Percentiles rank a stretch among this genome's conserved stretches.
Conservation (phyloP, 2,329 filamentous ascomycete genomes). For the Aureobasidium sp. region DNA sequence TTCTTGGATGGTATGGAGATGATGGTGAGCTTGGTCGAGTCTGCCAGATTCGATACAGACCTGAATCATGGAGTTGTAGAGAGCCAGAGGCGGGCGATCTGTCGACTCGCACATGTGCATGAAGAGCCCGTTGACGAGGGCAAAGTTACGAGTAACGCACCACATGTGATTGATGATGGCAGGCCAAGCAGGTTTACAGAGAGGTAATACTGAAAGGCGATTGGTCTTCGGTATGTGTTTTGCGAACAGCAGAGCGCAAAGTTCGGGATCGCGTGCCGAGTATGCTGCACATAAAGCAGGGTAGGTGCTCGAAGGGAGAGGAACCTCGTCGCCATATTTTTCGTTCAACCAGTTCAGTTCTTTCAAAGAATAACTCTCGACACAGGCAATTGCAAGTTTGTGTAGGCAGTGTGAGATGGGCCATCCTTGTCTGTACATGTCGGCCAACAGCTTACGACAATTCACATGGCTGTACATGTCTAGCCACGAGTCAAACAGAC, state of each 20-base stretch:
- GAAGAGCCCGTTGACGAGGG: not conserved
- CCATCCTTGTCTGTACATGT: not conserved
- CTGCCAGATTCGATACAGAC: not conserved
- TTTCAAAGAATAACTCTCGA: not conserved
- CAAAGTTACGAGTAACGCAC: not conserved
- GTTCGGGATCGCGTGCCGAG: not conserved
- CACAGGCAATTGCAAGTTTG: not conserved
- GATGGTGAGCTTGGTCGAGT: not conserved
- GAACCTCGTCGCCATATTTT: not conserved
- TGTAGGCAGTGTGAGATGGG: not conserved
- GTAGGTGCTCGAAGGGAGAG: not conserved
- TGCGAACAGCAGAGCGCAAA: not conserved
- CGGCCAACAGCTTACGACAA: not conserved
- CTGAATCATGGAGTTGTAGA: conserved; percentile 8
- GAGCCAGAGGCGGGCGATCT: not conserved
- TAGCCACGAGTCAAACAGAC: not conserved
- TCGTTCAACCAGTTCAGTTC: not conserved
- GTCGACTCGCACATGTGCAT: not conserved
- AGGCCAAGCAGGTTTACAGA: conserved; percentile 3
- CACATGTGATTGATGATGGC: not conserved
- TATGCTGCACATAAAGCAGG: conserved; percentile 1
- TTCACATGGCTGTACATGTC: not conserved
- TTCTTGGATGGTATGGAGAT: conserved; percentile 3
- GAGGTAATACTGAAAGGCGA: not conserved
- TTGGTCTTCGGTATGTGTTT: not conserved